Conservation (phyloP, 495 filamentous ascomycete species). For the Jackrogersella multiformis region DNA sequence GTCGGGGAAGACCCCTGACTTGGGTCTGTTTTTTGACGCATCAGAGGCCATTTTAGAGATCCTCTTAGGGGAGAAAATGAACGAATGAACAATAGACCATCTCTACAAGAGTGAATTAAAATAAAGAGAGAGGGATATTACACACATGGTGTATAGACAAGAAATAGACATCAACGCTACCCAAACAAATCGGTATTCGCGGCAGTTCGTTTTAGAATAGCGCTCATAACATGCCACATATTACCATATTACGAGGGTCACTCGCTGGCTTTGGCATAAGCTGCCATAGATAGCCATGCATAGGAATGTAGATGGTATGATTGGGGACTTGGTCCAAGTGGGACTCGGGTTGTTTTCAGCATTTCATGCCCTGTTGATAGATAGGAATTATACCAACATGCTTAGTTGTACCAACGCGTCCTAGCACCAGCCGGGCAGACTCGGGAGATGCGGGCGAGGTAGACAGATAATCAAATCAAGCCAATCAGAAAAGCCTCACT, state of each 20-base stretch:
- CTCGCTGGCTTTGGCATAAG: constrained; percentile 19
- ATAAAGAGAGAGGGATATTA: constrained; percentile 4
- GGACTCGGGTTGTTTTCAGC: constrained; percentile 9
- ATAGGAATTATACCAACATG: constrained; percentile 16
- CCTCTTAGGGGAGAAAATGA: constrained; percentile 11
- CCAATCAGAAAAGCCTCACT: constrained; percentile 25
- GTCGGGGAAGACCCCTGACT: constrained; percentile 35
- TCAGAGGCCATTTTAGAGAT: constrained; percentile 31
- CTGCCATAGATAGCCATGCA: constrained; percentile 20
- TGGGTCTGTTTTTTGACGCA: constrained; percentile 23
- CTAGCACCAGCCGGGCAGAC: constrained; percentile 24
- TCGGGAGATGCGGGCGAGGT: constrained; percentile 31
- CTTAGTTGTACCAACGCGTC: constrained; percentile 12
- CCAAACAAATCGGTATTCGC: constrained; percentile 23
- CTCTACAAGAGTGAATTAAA: constrained; percentile 11
- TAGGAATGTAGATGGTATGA: constrained; percentile 28
- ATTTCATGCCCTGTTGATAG: constrained; percentile 20
- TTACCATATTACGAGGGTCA: constrained; percentile 20
- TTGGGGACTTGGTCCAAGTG: constrained; percentile 20
- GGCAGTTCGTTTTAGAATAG: constrained; percentile 23
- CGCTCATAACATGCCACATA: constrained; percentile 34
- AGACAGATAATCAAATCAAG: constrained; percentile 2
- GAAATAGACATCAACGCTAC: constrained; percentile 26
- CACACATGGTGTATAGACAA: constrained; percentile 26
- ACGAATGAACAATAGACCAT: constrained; percentile 26